Base-by-base conservation (phyloP, 345 rosid genomes). In the Draba incana region DNA sequence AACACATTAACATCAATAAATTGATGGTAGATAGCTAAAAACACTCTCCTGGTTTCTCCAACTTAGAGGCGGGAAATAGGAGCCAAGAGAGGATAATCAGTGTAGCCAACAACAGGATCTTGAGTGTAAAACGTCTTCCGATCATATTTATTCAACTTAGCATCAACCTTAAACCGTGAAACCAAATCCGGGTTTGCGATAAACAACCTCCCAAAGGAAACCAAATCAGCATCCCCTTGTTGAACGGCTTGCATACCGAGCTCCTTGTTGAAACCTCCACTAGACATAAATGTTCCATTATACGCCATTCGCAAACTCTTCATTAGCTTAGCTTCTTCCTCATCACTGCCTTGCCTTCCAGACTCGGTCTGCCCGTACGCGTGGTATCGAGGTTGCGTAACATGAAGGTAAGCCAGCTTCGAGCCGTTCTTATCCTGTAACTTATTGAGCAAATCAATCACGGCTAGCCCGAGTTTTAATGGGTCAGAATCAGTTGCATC, bases 111-210 rank as follows among this genome's bases (percentile, higher is more conserved):
- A 48, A 83, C 81, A 0, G 88, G 96, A 60, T 88, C 91, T 0
- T 76, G 85, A 14, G 85, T 86, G 61, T 88, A 91, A 80, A 87
- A 91, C 23, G 87, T 88, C 78, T 82, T 84, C 76, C 96, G 77
- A 33, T 59, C 68, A 60, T 88, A 88, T 83, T 58, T 81, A 70
- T 60, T 90, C 54, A 90, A 66, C 10, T 83, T 88, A 10, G 73
- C 91, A 66, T 84, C 51, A 8, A 78, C 43, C 84, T 77, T 81
- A 8, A 90, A 78, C 65, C 96, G 80, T 51, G 41, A 66, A 20
- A 88, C 96, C 55, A 90, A 73, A 75, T 93, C 97, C 0, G 96
- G 97, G 64, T 90, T 90, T 20, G 98, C 83, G 61, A 90, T 80
- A 77, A 88, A 93, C 39, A 83, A 79, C 9, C 97, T 86, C 2